Percentiles rank a stretch among this genome's conserved stretches.
These are phyloP conservation scores for Botrytis tulipae DNA, from an alignment of 2,329 filamentous ascomycete genomes.

Conservation along the genomic window DNA sequence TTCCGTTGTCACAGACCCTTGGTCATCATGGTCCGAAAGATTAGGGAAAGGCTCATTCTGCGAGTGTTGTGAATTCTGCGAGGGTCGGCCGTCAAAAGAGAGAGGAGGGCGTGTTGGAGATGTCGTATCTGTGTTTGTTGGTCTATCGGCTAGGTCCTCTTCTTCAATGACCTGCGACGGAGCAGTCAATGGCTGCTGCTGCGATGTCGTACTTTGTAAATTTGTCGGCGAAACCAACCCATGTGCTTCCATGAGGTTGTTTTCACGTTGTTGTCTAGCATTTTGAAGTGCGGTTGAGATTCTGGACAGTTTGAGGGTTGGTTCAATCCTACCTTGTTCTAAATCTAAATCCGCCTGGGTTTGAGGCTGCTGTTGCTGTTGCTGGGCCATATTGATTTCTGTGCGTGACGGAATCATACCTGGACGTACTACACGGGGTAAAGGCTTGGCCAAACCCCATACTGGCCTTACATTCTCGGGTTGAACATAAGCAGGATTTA, in stretches of 20 bases:
- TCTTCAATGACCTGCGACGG: constrained; percentile 24
- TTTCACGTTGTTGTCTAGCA: constrained; percentile 30
- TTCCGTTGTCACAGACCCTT: constrained; percentile 28
- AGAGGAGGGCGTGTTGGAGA: constrained; percentile 7
- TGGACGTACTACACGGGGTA: constrained; percentile 52
- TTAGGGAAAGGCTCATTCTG: constrained; percentile 19
- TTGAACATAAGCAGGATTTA: constrained; percentile 56
- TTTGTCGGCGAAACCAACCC: constrained; percentile 16
- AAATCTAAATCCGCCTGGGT: constrained; percentile 44
- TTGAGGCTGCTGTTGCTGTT: constrained; percentile 33
- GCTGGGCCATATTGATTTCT: constrained; percentile 40
- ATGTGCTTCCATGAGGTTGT: constrained; percentile 21
- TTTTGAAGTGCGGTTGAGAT: constrained; percentile 30
- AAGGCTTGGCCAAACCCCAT: constrained; percentile 53
- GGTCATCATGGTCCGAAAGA: constrained; percentile 24
- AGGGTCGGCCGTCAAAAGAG: constrained; percentile 8
- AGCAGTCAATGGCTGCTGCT: constrained; percentile 16
- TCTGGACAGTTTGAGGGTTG: constrained; percentile 29
- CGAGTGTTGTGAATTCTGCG: not conserved
- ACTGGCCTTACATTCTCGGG: constrained; percentile 49
- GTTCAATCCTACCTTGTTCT: constrained; percentile 44
- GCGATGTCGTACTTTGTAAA: constrained; percentile 14
- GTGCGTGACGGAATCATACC: constrained; percentile 51
- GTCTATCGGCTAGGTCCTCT: constrained; percentile 16
- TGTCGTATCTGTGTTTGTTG: not conserved